phyloP scores from a whole-genome alignment of 257 asterid genomes.

The Nicotiana knightiana region DNA sequence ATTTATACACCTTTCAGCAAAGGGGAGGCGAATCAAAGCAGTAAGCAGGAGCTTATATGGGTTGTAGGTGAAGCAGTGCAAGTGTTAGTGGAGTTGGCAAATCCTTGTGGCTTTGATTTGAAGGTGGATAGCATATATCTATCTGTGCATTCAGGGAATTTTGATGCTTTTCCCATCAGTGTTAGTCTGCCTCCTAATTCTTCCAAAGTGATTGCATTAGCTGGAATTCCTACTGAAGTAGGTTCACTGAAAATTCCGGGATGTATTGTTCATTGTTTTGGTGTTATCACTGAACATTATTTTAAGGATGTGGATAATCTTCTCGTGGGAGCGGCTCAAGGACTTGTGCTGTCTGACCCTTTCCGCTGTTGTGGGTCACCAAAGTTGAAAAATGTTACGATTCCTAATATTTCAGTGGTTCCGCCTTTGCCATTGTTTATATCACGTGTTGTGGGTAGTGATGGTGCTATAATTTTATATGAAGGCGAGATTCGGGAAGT shows the following conservation, averaged over 20 bases:
- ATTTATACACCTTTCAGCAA: constrained; percentile 98
- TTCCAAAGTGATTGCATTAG: constrained; percentile 80
- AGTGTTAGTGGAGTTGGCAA: constrained; percentile 93
- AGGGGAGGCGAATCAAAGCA: constrained; percentile 66
- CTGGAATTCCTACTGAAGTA: constrained; percentile 89
- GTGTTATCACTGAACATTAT: constrained; percentile 91
- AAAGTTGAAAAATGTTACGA: constrained; percentile 54
- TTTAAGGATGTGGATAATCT: constrained; percentile 94
- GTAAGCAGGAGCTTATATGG: constrained; percentile 87
- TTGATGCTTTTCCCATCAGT: constrained; percentile 88
- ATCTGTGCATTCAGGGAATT: constrained; percentile 78
- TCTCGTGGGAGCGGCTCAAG: constrained; percentile 93
- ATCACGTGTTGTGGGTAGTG: constrained; percentile 83
- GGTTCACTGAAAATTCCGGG: constrained; percentile 85
- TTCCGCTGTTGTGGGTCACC: constrained; percentile 91
- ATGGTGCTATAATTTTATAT: constrained; percentile 79
- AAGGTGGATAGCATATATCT: constrained; percentile 89
- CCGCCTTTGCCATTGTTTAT: constrained; percentile 81
- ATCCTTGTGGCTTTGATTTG: constrained; percentile 98
- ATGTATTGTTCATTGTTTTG: constrained; percentile 92
- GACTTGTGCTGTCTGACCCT: constrained; percentile 97
- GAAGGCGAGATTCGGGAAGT: constrained; percentile 99
- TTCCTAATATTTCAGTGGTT: constrained; percentile 73
- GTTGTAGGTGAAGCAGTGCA: constrained; percentile 96
- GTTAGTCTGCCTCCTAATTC: constrained; percentile 87